Base-by-base conservation (phyloP, 805 yeast genomes). In the Suhomyces kilbournensis region DNA sequence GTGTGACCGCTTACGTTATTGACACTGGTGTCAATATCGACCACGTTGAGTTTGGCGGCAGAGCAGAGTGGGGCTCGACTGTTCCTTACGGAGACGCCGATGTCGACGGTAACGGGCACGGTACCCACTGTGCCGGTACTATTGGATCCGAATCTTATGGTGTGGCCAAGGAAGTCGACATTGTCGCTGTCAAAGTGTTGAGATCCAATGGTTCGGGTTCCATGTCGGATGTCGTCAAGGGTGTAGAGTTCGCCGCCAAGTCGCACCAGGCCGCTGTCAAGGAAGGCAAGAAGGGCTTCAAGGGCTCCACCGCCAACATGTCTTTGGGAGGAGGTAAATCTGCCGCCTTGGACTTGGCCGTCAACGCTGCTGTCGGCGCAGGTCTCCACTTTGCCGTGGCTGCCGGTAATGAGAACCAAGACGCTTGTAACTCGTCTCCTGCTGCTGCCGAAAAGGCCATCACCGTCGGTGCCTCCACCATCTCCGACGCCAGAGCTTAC, bases 81-180 rank as follows among this genome's bases (percentile, higher is more conserved):
- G 77, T 89, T 59, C 96, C 96, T 59, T 61, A 70, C 49, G 86
- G 85, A 62, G 90, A 84, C 60, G 79, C 78, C 50, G 90, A 85
- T 59, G 63, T 77, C 44, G 97, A 92, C 68, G 94, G 90, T 49
- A 88, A 89, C 63, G 97, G 97, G 48, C 97, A 91, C 71, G 97
- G 97, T 64, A 90, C 97, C 45, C 97, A 91, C 66, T 90, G 96
- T 75, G 96, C 97, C n/a, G 97, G 97, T 72, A 90, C 96, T 34
- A 89, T 92, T 62, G 97, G 86, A 48, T 87, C 94, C 20, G 76
- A 77, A 55, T 75, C 82, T 49, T 89, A 85, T 58, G 97, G 97
- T 74, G 89, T 90, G 51, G 92, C 96, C 52, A 90, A 90, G 71
- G 76, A 81, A 49, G 94, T 92, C 8, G 77, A 84, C 19, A 69